Conservation (phyloP, 2,329 filamentous ascomycete genomes). For the Botrytis tulipae region DNA sequence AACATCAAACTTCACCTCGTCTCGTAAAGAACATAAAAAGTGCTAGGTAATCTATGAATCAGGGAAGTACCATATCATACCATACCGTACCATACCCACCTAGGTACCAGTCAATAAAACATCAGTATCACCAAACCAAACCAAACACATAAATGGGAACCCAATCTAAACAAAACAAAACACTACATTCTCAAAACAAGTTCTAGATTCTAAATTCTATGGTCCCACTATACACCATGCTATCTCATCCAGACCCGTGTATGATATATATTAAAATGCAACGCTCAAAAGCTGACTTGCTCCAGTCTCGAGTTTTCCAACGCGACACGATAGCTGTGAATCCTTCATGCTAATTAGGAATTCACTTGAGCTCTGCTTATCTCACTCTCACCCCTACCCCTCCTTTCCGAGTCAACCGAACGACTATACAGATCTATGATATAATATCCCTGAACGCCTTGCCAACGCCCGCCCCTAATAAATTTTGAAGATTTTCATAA, state of each 20-base stretch:
- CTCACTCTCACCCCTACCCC: neutral
- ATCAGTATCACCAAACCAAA: neutral
- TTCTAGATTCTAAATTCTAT: neutral
- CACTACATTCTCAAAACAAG: neutral
- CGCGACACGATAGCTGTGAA: neutral
- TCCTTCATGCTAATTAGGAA: neutral
- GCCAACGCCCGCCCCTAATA: neutral
- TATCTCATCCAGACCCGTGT: neutral
- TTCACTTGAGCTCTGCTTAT: neutral
- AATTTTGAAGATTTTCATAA: neutral
- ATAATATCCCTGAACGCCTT: neutral
- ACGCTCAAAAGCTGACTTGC: neutral
- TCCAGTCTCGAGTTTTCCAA: neutral
- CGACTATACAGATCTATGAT: conserved; percentile 4
- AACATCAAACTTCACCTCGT: neutral
- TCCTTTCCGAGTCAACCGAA: neutral
- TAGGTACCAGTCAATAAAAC: too few species aligned
- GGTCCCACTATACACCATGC: neutral
- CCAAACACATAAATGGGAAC: neutral
- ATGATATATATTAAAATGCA: neutral
- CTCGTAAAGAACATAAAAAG: neutral
- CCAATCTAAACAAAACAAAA: neutral
- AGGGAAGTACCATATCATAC: neutral
- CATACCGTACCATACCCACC: too few species aligned
- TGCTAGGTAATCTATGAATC: neutral